Conservation (phyloP, 805 yeast genomes). For the Candida sithepensis region DNA sequence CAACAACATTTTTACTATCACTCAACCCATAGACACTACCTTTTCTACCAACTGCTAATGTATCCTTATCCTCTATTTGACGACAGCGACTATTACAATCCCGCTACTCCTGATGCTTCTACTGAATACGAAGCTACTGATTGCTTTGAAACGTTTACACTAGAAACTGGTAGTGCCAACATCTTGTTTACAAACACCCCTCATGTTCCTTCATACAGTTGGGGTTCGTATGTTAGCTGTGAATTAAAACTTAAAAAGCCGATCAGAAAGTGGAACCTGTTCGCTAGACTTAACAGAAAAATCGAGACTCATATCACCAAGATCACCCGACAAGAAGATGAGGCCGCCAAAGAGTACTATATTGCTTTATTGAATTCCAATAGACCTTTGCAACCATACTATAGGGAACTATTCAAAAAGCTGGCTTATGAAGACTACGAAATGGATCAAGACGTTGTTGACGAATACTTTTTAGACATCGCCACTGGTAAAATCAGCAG, state of each 20-base stretch:
- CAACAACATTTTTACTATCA: too few relatives aligned
- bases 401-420: background rate
- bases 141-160: background rate
- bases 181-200: background rate
- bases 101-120: background rate
- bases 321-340: background rate
- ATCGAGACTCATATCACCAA: background rate
- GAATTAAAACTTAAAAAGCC: background rate
- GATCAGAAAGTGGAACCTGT: background rate
- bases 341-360: background rate
- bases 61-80: too few relatives aligned
- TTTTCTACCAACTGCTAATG: too few relatives aligned
- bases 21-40: too few relatives aligned
- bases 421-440: background rate
- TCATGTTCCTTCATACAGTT: background rate
- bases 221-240: background rate
- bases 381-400: constrained; percentile 3
- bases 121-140: background rate
- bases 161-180: background rate
- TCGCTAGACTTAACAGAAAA: background rate
- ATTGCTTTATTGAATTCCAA: background rate
- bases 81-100: background rate
- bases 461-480: background rate
- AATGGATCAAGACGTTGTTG: background rate
- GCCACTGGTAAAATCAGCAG: background rate